phyloP scores from a whole-genome alignment of 2,329 filamentous ascomycete genomes.

The Hypoxylon sp. region DNA sequence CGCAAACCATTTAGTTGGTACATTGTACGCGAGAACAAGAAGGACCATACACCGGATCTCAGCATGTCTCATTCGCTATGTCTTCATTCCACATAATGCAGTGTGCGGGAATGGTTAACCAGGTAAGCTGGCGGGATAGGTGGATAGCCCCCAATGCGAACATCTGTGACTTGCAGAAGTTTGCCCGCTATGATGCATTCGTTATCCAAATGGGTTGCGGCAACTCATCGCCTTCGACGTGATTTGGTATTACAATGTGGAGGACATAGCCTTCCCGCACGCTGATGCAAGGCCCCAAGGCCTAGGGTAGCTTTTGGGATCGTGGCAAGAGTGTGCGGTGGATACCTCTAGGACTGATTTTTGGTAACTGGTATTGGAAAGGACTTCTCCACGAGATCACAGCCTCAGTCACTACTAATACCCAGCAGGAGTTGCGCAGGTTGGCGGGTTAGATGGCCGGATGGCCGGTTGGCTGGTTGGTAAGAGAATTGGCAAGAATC shows the following conservation, averaged over 20 bases:
- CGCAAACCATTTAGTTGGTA: constrained; percentile 7
- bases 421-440: not conserved
- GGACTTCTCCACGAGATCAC: constrained; percentile 17
- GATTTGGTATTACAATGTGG: constrained; percentile 42
- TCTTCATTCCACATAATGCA: constrained; percentile 29
- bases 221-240: constrained; percentile 34
- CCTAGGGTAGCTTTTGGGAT: constrained; percentile 39
- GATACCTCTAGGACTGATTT: constrained; percentile 11
- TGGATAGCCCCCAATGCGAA: constrained; percentile 37
- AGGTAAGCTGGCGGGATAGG: constrained; percentile 11
- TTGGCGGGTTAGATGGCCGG: not conserved
- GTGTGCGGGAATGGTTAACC: constrained; percentile 24
- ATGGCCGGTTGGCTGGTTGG: constrained; percentile 2
- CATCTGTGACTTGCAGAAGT: constrained; percentile 39
- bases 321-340: constrained; percentile 29
- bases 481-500: constrained; percentile 20
- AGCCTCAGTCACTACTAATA: constrained; percentile 23
- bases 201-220: constrained; percentile 35
- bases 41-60: not conserved
- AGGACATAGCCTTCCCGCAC: constrained; percentile 44
- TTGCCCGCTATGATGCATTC: constrained; percentile 42
- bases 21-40: constrained; percentile 14
- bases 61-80: constrained; percentile 18
- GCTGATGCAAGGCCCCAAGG: constrained; percentile 41
- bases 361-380: not conserved